Base-by-base conservation (phyloP, 768 basidiomycete genomes). In the Vishniacozyma victoriae region DNA sequence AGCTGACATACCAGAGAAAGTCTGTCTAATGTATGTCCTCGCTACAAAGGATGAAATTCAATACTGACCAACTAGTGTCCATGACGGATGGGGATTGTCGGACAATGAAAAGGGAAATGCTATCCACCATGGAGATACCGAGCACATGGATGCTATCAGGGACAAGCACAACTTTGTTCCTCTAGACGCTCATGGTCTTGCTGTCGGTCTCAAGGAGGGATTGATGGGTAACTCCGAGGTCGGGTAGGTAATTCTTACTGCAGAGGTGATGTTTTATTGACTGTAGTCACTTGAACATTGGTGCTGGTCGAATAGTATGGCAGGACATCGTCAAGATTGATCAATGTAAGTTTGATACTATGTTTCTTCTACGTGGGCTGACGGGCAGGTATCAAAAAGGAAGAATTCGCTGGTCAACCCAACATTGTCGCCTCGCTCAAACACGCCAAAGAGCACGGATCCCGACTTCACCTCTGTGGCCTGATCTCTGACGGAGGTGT, bases 141-240 rank as follows among this genome's bases (percentile, higher is more conserved):
- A 80, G 9, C 82, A 85, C 75, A 95, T 96, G 92, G 87, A 92
- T 72, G 78, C 76, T 35, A 85, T 96, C 62, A 82, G 83, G 4
- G 78, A 85, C 62, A 78, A 83, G 4, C 80, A 92, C 71, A 79
- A 81, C 52, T 80, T 81, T 61, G 79, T 85, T 40, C 78, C 79
- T 13, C 78, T 96, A 16, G 75, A 79, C 14, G 92, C 92, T 2
- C 88, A 91, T 55, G 91, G 91, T 11, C 77, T 87, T n/a, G 85
- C 90, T 5, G 92, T 95, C 4, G 91, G 91, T 1, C 77, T 96
- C 46, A 87, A 78, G 61, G 92, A 95, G 36, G 92, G 91, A 0
- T 79, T 95, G 45, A 96, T 96, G 92, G 92, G 91, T 14, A 93
- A 96, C 75, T 93, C 91, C 2, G 91, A 96, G 75, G 91, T 95